Evolutionary conservation across 2,329 filamentous ascomycete species (phyloP), one percentile per base, ranked within the genome.

Genomic region (Colletotrichum simmondsii): DNA sequence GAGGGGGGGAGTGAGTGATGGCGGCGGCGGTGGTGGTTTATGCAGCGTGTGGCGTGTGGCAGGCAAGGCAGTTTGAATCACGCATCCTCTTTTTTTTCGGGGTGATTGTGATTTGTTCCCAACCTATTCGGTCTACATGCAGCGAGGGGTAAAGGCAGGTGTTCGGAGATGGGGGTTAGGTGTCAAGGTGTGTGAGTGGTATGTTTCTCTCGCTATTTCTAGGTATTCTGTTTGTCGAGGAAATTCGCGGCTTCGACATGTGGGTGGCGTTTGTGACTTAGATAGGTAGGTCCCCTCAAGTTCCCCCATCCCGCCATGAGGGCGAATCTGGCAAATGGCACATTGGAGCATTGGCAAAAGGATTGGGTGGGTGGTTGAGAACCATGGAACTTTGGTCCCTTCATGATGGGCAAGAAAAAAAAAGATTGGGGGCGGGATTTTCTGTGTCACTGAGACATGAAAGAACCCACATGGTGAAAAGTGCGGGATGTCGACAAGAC

Each of bases 91-190:
- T 11, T 19, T 19, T 42, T 19, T 19, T 42, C 37, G 37, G 37
- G 54, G 59, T 42, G 53, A 68, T 59, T 22, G 58, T 14, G 56
- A 32, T 30, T 28, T 49, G 19, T 37, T 61, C 28, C 71, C 30
- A 32, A 32, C 30, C 71, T 32, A 61, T 61, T 65, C 49, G 60
- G 66, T 61, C 56, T 57, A 64, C 66, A 65, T 71, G 58, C 70
- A 65, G 46, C 61, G 54, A 72, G 60, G 60, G 46, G 60, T 69
- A 42, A 42, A 42, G 16, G 37, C 16, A 42, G 16, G 37, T 35
- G 5, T 4, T 37, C 22, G 54, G 32, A 35, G 35, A 30, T 46
- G 56, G 64, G 65, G 30, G n/a, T 32, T 42, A 19, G 46, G 37
- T 42, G 37, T 42, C 37, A 19, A 42, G 37, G 37, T 19, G n/a